Percentiles rank a stretch among this genome's conserved stretches.
Evolutionary conservation across 176 grass and related monocot species (phyloP).

Genomic region (Dactylis glomerata): DNA sequence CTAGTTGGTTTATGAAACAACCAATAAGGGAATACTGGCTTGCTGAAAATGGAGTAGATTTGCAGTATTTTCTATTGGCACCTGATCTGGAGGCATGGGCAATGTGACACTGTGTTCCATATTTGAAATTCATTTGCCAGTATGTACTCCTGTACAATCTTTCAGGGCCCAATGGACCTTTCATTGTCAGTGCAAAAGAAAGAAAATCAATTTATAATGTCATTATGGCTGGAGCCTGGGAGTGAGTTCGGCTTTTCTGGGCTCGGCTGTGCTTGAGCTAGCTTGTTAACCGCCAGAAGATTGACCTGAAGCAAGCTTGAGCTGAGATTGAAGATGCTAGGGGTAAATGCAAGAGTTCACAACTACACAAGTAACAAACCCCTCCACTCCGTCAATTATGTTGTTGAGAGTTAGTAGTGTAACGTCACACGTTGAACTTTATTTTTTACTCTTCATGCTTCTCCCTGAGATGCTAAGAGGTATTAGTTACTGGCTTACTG

Average conservation of each 20-base stretch:
- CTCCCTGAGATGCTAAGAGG: neutral
- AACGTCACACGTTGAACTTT: neutral
- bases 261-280: neutral
- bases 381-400: neutral
- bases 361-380: slow-evolving; percentile 5
- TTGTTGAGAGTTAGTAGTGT: neutral
- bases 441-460: slow-evolving; percentile 9
- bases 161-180: neutral
- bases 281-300: neutral
- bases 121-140: neutral
- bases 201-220: neutral
- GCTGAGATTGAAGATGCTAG: neutral
- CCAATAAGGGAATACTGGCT: slow-evolving; percentile 16
- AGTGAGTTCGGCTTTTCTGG: neutral
- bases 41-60: slow-evolving; percentile 6
- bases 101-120: neutral
- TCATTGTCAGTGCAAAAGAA: neutral
- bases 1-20: neutral
- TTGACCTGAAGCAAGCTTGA: neutral
- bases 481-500: slow-evolving; percentile 4
- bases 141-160: neutral
- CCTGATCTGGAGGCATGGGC: slow-evolving; percentile 2
- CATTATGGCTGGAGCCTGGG: neutral
- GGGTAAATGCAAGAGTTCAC: slow-evolving; percentile 2
- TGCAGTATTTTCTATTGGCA: neutral